These are phyloP conservation scores for Catenaria anguillulae DNA, from an alignment of 371 early-diverging fungal species.

Conservation along the genomic window DNA sequence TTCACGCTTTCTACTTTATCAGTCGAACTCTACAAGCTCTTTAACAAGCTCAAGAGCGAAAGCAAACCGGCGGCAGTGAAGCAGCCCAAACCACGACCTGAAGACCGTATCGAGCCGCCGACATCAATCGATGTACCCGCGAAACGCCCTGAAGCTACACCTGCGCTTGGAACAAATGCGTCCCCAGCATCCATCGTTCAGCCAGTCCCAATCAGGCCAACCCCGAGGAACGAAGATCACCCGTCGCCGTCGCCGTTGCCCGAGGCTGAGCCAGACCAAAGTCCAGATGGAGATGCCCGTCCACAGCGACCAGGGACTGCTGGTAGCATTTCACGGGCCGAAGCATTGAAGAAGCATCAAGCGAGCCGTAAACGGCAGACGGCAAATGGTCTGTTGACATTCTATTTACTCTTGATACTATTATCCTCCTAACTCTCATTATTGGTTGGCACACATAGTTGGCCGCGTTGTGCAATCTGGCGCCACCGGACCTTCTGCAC, in stretches of 20 bases:
- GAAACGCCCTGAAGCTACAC: too few relatives aligned
- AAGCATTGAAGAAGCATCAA: background rate
- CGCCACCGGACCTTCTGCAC: background rate
- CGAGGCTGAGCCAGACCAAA: background rate
- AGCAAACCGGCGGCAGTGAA: background rate
- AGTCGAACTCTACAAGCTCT: conserved; percentile 26
- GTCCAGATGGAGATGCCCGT: background rate
- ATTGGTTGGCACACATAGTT: background rate
- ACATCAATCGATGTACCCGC: conserved; percentile 9
- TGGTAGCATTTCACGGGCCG: background rate
- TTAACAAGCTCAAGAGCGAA: conserved; percentile 19
- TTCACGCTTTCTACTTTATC: background rate
- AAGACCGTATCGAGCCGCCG: background rate
- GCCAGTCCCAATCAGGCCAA: too few relatives aligned
- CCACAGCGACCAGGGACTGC: background rate
- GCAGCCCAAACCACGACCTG: too few relatives aligned
- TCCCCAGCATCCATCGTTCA: too few relatives aligned
- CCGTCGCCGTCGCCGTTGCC: background rate
- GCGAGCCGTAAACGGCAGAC: too few relatives aligned
- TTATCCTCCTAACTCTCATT: background rate
- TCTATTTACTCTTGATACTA: conserved; percentile 4
- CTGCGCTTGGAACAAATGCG: too few relatives aligned
- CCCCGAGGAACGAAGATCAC: too few relatives aligned
- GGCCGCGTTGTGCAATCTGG: background rate
- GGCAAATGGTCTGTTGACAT: too few relatives aligned